Conservation (phyloP, 352 stramenopile genomes). For the Globisporangium cederbergense region DNA sequence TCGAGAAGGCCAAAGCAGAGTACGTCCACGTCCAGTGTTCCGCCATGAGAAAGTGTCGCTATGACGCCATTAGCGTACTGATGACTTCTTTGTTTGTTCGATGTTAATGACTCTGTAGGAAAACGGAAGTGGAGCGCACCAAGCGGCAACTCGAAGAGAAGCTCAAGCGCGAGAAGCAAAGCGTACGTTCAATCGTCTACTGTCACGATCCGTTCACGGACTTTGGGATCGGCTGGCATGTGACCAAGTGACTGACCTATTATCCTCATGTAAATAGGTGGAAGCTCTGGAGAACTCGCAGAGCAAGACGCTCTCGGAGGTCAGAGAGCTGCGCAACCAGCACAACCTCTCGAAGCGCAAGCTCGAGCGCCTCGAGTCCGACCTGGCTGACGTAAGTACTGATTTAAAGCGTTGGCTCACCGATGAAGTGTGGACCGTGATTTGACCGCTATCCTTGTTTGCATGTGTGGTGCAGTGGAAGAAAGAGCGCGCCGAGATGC, state of each 20-base stretch:
- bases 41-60: too few relatives aligned
- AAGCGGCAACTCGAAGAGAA: constrained; percentile 61
- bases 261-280: constrained; percentile 31
- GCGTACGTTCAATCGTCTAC: constrained; percentile 14
- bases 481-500: constrained; percentile 47
- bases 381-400: constrained; percentile 41
- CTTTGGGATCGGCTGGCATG: too few relatives aligned
- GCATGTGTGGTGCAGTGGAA: constrained; percentile 38
- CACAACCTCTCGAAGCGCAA: constrained; percentile 58
- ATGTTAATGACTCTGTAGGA: constrained; percentile 25
- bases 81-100: too few relatives aligned
- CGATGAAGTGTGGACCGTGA: background rate
- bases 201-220: background rate
- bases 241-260: too few relatives aligned
- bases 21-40: constrained; percentile 18
- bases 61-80: background rate
- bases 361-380: constrained; percentile 66
- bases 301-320: constrained; percentile 63
- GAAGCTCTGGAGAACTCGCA: constrained; percentile 61
- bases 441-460: background rate
- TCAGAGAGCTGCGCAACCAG: constrained; percentile 68
- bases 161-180: constrained; percentile 62
- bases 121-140: constrained; percentile 37
- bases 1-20: constrained; percentile 60
- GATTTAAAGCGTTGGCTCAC: background rate